Base-by-base conservation (phyloP, 2,329 filamentous ascomycete genomes). In the Endoconidiophora polonica region DNA sequence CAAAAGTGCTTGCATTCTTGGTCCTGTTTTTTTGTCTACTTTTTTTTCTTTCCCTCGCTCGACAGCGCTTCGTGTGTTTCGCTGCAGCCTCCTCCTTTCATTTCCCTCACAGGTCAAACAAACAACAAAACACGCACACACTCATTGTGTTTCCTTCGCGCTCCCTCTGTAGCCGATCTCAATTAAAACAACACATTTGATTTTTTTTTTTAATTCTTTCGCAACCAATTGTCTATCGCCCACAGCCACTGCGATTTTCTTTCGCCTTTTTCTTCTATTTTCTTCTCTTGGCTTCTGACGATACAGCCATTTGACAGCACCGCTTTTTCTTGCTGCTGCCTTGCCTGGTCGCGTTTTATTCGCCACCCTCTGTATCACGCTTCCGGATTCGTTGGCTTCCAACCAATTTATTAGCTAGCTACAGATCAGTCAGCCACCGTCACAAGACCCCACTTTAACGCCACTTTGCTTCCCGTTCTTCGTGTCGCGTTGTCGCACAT, bases 281-380 rank as follows among this genome's bases (percentile, higher is more conserved):
- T 38, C 29, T 26, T 37, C 47, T 23, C 3, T 44, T 36, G 26
- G 9, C 43, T 40, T 45, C 29, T 46, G 22, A 22, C 40, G 29
- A 29, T 33, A 49, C 26, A 49, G 41, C 18, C 33, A 38, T 42
- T 39, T 20, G 36, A n/a, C 33, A 33, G 26, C 33, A 33, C 26
- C 26, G 26, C 44, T 12, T 22, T 41, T 29, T 22, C n/a, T 29
- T 45, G 24, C 41, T 43, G 46, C 43, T 47, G 44, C 46, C 51
- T 49, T 49, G 36, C 43, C 43, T 33, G 39, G 44, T 50, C 43
- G 51, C 46, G 50, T 39, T 24, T 49, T 53, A 44, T 49, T 53
- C 38, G 47, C 47, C 47, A 53, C 51, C 37, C 37, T n/a, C 33
- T 40, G 42, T 48, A 45, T 46, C 38, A 46, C 47, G 23, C 42